Percentiles rank a stretch among this genome's conserved stretches.
phyloP scores from a whole-genome alignment of 2,329 filamentous ascomycete genomes.

The Alternaria sp. region DNA sequence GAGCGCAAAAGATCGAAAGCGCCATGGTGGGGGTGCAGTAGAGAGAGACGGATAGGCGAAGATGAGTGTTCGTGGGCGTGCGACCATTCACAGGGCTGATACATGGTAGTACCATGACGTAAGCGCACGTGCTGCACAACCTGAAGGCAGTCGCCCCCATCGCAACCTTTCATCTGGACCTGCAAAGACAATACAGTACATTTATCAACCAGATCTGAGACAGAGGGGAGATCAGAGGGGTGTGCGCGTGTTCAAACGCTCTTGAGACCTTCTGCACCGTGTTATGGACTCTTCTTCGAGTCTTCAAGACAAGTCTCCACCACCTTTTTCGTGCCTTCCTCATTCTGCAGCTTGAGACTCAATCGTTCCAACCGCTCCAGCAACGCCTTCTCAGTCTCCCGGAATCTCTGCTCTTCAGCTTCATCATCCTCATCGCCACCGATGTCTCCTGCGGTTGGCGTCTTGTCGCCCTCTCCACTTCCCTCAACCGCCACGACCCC shows the following conservation, averaged over 20 bases:
- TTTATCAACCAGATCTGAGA: not conserved
- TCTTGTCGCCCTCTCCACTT: constrained; percentile 33
- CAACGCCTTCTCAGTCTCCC: constrained; percentile 35
- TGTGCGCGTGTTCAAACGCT: no score
- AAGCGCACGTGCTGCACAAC: no score
- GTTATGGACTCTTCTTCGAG: not conserved
- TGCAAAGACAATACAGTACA: not conserved
- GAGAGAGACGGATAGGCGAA: no score
- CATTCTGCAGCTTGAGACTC: constrained; percentile 31
- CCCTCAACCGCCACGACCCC: constrained; percentile 4
- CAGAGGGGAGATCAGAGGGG: no score
- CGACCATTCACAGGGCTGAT: no score
- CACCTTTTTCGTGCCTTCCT: constrained; percentile 3
- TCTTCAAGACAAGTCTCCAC: not conserved
- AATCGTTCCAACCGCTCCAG: constrained; percentile 39
- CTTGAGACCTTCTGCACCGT: not conserved
- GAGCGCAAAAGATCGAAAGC: no score
- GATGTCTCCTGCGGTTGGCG: constrained; percentile 33
- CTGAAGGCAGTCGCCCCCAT: not conserved
- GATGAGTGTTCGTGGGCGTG: no score
- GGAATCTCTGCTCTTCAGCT: constrained; percentile 35
- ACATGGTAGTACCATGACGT: no score
- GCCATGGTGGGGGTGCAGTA: no score
- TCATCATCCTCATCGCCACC: constrained; percentile 31
- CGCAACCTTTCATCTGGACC: not conserved